Evolutionary conservation across 2,329 filamentous ascomycete species (phyloP).

Genomic region (Geosmithia flava): DNA sequence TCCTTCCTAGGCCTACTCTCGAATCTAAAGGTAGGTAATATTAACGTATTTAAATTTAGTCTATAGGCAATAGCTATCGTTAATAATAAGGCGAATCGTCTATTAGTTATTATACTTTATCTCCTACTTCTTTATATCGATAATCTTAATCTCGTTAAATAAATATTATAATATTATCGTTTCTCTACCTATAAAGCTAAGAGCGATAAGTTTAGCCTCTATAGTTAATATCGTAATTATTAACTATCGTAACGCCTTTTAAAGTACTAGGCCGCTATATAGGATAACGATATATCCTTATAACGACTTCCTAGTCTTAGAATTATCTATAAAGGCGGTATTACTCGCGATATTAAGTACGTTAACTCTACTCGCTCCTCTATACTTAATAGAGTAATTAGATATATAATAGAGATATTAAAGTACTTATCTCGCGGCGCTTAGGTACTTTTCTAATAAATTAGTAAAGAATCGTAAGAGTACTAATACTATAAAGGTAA

Average conservation of each 20-base stretch:
- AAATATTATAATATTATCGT: background rate
- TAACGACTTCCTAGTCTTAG: background rate
- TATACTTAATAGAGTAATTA: too few relatives aligned
- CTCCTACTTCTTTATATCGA: background rate
- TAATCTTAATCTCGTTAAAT: background rate
- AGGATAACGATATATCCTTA: background rate
- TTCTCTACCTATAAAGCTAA: background rate
- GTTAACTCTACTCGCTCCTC: background rate
- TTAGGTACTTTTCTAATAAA: background rate
- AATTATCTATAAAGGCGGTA: background rate
- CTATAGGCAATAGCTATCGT: background rate
- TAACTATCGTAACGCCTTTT: background rate
- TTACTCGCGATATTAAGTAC: background rate
- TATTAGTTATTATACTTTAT: constrained; percentile 1
- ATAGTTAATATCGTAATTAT: background rate
- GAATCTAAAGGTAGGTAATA: constrained; percentile 3
- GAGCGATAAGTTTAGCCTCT: background rate
- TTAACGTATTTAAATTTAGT: constrained; percentile 2
- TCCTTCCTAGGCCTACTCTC: constrained; percentile 1
- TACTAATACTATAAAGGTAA: background rate
- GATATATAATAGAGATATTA: background rate
- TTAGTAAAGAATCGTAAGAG: background rate
- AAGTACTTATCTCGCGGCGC: background rate
- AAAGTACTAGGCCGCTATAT: background rate
- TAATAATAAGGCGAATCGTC: constrained; percentile 1